Percentiles rank a stretch among this genome's conserved stretches.
Evolutionary conservation across 2,329 filamentous ascomycete genomes (phyloP).

Genomic region (Incumbomyces delicatus): DNA sequence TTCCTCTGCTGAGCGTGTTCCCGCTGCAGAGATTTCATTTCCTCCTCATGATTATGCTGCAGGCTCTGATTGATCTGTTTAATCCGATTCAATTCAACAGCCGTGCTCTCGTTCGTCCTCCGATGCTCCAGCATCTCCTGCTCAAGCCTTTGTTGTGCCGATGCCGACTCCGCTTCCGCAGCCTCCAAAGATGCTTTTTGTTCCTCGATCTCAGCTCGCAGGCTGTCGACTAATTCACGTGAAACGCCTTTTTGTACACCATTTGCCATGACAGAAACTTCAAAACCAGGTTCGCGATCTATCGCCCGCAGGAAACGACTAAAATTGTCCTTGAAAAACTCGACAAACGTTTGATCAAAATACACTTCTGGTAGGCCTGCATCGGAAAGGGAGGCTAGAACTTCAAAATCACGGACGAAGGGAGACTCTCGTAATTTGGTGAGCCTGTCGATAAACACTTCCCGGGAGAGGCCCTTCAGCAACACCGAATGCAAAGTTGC

Average conservation of each 20-base stretch:
- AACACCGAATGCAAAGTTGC: conserved; percentile 71
- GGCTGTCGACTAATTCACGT: conserved; percentile 79
- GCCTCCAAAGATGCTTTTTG: conserved; percentile 53
- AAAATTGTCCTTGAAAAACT: conserved; percentile 95
- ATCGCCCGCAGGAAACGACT: conserved; percentile 74
- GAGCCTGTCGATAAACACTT: conserved; percentile 77
- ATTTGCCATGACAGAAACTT: conserved; percentile 70
- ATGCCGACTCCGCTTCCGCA: conserved; percentile 46
- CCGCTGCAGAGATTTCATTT: conserved; percentile 44
- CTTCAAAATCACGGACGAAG: conserved; percentile 79
- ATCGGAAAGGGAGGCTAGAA: conserved; percentile 55
- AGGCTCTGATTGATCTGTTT: conserved; percentile 61
- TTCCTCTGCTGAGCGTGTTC: conserved; percentile 22
- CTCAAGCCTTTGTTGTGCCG: conserved; percentile 47
- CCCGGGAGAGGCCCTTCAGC: conserved; percentile 65
- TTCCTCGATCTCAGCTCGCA: conserved; percentile 67
- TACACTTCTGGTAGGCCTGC: conserved; percentile 65
- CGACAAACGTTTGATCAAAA: conserved; percentile 77
- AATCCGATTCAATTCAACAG: conserved; percentile 47
- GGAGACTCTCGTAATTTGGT: conserved; percentile 67
- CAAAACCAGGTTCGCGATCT: conserved; percentile 80
- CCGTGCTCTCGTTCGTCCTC: conserved; percentile 50
- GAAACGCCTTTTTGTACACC: conserved; percentile 83
- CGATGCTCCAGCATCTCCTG: conserved; percentile 67
- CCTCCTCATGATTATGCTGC: conserved; percentile 59